phyloP scores from a whole-genome alignment of 225 moss, liverwort and hornwort species.

The Pseudoscleropodium purum region DNA sequence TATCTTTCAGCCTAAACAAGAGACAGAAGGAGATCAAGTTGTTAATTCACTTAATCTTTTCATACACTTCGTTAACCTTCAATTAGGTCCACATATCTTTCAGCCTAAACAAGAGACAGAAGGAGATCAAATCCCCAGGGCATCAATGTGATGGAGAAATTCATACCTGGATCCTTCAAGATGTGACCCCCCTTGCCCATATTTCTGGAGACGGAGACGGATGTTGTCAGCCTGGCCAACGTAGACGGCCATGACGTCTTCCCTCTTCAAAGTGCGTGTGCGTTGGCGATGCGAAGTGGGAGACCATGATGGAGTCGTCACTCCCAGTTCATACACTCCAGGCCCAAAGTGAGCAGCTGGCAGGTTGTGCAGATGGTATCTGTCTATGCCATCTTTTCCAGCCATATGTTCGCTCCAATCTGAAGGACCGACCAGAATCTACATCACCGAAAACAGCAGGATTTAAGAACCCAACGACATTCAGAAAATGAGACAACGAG shows the following conservation, averaged over 20 bases:
- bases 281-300: conserved; percentile 13
- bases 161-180: conserved; percentile 50
- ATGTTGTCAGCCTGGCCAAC: conserved; percentile 85
- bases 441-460: conserved; percentile 5
- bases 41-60: not conserved
- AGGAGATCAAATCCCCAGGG: not conserved
- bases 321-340: conserved; percentile 88
- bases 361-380: conserved; percentile 66
- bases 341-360: conserved; percentile 62
- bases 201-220: conserved; percentile 75
- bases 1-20: not conserved
- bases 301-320: conserved; percentile 48
- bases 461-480: not conserved
- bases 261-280: conserved; percentile 36
- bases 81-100: not conserved
- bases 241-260: conserved; percentile 76
- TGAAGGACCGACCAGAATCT: conserved; percentile 72
- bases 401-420: conserved; percentile 74
- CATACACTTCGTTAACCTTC: not conserved
- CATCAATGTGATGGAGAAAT: not conserved
- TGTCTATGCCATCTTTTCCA: conserved; percentile 56
- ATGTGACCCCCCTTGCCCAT: conserved; percentile 83
- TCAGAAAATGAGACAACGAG: not conserved
- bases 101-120: not conserved
- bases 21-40: too few relatives aligned